Conservation (phyloP, 139 green algal species). For the Chloropicon primus region DNA sequence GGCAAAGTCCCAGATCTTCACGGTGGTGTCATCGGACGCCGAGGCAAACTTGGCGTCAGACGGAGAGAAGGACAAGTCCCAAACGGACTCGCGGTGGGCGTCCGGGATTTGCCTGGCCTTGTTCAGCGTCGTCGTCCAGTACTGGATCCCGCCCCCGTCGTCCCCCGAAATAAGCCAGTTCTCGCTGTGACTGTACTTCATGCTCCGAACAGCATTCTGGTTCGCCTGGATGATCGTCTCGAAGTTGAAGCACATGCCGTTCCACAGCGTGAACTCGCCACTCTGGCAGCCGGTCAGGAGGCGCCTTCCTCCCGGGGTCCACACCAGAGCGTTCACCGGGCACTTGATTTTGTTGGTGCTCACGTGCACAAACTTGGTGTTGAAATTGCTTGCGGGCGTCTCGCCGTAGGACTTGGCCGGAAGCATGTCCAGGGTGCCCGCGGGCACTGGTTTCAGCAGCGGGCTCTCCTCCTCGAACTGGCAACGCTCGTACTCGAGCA, state of each 20-base stretch:
- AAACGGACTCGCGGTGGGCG: constrained; percentile 58
- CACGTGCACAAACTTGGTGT: constrained; percentile 64
- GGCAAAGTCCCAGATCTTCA: constrained; percentile 73
- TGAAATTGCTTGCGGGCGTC: constrained; percentile 47
- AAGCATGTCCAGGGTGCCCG: constrained; percentile 23
- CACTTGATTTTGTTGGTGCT: constrained; percentile 56
- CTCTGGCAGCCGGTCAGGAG: constrained; percentile 65
- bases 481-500: background rate
- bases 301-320: constrained; percentile 74
- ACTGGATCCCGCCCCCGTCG: constrained; percentile 55
- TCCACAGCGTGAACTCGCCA: constrained; percentile 87
- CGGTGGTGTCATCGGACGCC: constrained; percentile 59
- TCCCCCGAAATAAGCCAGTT: constrained; percentile 68
- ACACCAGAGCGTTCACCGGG: constrained; percentile 53
- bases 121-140: constrained; percentile 62
- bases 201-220: constrained; percentile 45
- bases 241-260: constrained; percentile 60
- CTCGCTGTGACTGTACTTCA: constrained; percentile 56
- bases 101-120: constrained; percentile 17
- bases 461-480: constrained; percentile 1
- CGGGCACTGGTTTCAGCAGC: background rate
- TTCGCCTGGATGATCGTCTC: constrained; percentile 77
- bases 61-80: constrained; percentile 38
- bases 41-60: constrained; percentile 82
- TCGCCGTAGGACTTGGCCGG: constrained; percentile 50